Evolutionary conservation across 257 asterid genomes (phyloP).

Genomic region (Gentiana straminea): DNA sequence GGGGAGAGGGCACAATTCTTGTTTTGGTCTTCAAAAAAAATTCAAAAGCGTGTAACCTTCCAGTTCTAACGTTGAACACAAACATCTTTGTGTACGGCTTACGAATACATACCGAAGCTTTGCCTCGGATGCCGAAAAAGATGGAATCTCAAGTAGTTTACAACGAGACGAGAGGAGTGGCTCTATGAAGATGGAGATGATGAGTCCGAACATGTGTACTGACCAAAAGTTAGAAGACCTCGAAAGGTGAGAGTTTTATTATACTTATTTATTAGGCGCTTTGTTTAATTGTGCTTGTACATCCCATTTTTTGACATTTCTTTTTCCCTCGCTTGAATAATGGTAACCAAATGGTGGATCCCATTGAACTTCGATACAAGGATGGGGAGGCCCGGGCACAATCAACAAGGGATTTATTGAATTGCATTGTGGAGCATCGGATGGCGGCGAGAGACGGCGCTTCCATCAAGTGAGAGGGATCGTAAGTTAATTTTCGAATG

Average conservation of each 20-base stretch:
- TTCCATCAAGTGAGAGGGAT: slow-evolving; percentile 56
- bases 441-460: slow-evolving; percentile 48
- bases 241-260: slow-evolving; percentile 45
- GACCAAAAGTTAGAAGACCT: slow-evolving; percentile 53
- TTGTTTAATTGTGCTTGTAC: not conserved
- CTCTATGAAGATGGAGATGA: slow-evolving; percentile 94
- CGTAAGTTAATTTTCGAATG: slow-evolving; percentile 27
- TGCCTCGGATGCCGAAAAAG: slow-evolving; percentile 65
- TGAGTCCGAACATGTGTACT: slow-evolving; percentile 75
- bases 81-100: slow-evolving; percentile 33
- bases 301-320: slow-evolving; percentile 1
- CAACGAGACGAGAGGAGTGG: slow-evolving; percentile 95
- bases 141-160: slow-evolving; percentile 52
- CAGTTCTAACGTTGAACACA: too few relatives aligned
- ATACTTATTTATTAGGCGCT: slow-evolving; percentile 6
- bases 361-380: slow-evolving; percentile 69
- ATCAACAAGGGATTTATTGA: slow-evolving; percentile 47
- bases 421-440: slow-evolving; percentile 50
- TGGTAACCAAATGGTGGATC: slow-evolving; percentile 61
- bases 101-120: slow-evolving; percentile 65
- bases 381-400: slow-evolving; percentile 73
- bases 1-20: too few relatives aligned
- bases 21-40: too few relatives aligned
- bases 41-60: too few relatives aligned
- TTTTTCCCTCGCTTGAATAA: not conserved